Evolutionary conservation across 148 eudicot genomes (phyloP).

Genomic region (Chenopodium berlandieri): DNA sequence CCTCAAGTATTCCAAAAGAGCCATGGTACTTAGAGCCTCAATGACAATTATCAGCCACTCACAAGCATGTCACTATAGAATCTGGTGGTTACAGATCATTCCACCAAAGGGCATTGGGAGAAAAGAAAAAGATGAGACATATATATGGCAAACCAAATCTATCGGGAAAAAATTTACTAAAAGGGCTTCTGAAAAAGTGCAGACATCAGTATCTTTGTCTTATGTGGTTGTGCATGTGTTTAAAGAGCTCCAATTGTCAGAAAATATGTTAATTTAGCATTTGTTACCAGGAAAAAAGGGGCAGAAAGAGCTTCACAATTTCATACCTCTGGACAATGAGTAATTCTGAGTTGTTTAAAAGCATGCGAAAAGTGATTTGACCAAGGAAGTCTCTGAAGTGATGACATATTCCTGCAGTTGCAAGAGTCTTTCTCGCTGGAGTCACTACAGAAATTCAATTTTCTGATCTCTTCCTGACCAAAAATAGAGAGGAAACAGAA

Average conservation of each 20-base stretch:
- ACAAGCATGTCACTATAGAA: neutral
- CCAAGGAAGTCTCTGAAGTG: conserved; percentile 65
- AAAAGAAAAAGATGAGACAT: neutral
- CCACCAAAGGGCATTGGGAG: neutral
- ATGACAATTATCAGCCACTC: too few species aligned
- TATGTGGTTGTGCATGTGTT: neutral
- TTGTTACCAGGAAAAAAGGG: neutral
- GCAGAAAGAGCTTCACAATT: conserved; percentile 8
- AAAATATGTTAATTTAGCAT: neutral
- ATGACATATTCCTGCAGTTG: conserved; percentile 61
- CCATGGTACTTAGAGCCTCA: too few species aligned
- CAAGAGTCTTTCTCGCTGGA: conserved; percentile 65
- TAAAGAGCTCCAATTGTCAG: neutral
- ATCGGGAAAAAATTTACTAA: neutral
- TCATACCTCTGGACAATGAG: conserved; percentile 74
- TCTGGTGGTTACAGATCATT: neutral
- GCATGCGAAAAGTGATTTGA: conserved; percentile 69
- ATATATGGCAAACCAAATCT: neutral
- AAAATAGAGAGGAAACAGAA: neutral
- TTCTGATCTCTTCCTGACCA: conserved; percentile 55
- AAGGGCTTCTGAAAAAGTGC: neutral
- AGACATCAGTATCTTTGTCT: neutral
- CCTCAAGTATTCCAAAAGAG: too few species aligned
- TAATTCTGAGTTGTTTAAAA: conserved; percentile 65
- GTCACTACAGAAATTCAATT: conserved; percentile 51